Conservation (phyloP, 345 rosid genomes). For the Eucalyptus virginea region DNA sequence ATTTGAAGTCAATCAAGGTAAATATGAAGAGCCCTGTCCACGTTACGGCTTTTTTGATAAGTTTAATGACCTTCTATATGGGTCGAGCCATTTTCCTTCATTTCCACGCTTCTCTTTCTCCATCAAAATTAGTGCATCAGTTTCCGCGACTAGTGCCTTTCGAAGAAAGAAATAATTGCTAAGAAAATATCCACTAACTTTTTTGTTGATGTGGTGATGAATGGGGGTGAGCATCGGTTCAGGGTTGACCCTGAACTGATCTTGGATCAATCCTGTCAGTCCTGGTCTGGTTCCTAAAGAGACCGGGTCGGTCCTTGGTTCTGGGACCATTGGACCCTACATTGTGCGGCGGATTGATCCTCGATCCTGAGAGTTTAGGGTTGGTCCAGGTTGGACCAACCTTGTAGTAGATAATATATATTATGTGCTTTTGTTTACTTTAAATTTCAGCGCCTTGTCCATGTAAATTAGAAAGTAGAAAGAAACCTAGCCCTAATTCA, state of each 20-base stretch:
- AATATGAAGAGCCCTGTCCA: not conserved
- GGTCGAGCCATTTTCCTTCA: not conserved
- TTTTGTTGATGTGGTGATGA: not conserved
- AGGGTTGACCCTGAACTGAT: not conserved
- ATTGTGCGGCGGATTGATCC: rapidly evolving
- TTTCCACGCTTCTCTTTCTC: not conserved
- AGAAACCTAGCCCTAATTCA: no score
- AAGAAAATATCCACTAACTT: not conserved
- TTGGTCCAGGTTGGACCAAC: not conserved
- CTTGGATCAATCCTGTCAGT: rapidly evolving
- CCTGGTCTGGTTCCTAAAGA: rapidly evolving
- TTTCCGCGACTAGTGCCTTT: not conserved
- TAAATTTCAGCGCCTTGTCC: rapidly evolving
- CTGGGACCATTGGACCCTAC: rapidly evolving
- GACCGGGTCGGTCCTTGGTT: rapidly evolving
- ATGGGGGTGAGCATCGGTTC: not conserved
- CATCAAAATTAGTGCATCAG: not conserved
- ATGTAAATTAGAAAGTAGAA: no score
- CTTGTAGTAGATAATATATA: no score
- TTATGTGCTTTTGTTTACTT: no score
- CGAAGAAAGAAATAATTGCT: not conserved
- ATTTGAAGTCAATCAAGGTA: constrained; percentile 51
- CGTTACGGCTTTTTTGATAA: not conserved
- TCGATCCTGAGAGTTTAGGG: rapidly evolving
- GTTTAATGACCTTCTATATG: not conserved